Conservation (phyloP, 2,329 filamentous ascomycete species). For the Cordyceps farinosa region DNA sequence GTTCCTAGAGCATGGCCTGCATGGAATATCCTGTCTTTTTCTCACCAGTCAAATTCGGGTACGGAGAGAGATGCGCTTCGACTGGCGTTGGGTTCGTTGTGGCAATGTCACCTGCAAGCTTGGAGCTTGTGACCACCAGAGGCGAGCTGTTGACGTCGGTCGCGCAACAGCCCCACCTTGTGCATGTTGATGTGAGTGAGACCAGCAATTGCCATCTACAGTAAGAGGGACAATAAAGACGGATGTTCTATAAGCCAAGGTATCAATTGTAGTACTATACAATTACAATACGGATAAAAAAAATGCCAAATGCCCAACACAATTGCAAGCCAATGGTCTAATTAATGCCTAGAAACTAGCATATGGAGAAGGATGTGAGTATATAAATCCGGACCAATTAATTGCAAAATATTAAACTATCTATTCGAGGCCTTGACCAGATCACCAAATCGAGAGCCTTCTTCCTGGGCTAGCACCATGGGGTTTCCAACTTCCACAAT, state of each 20-base stretch:
- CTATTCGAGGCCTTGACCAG: not conserved
- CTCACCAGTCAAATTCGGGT: not conserved
- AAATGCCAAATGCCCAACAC: too few species aligned
- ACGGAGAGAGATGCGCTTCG: not conserved
- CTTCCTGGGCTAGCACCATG: not conserved
- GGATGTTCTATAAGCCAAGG: too few species aligned
- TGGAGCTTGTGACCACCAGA: not conserved
- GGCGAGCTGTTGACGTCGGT: not conserved
- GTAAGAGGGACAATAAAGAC: not conserved
- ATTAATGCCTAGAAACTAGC: too few species aligned
- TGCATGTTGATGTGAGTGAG: not conserved
- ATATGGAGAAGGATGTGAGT: too few species aligned
- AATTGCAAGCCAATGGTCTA: too few species aligned
- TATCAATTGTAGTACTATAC: too few species aligned
- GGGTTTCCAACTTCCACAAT: constrained; percentile 5
- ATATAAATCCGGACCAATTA: not conserved
- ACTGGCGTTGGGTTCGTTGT: not conserved
- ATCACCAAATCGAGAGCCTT: not conserved
- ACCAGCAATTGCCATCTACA: too few species aligned
- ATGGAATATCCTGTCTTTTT: not conserved
- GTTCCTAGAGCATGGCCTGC: not conserved
- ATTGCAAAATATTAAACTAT: not conserved
- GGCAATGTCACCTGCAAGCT: not conserved
- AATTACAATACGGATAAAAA: not conserved
- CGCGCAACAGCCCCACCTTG: constrained; percentile 13